Conservation (phyloP, 768 basidiomycete species). For the Nidularia sp. region DNA sequence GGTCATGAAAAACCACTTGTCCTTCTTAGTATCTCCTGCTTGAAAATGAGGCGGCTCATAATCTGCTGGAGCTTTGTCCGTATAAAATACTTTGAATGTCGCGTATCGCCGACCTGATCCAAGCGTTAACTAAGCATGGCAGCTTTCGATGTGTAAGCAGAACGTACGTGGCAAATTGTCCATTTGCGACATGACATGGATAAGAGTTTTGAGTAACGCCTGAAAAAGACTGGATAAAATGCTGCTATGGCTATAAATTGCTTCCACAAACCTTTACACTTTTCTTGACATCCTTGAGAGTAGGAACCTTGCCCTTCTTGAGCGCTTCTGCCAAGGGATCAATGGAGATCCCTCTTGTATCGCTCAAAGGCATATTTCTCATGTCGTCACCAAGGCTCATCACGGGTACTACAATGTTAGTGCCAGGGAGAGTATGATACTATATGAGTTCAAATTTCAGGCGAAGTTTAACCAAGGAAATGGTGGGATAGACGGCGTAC, state of each 20-base stretch:
- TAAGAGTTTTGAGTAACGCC: slow-evolving; percentile 73
- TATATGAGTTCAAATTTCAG: slow-evolving; percentile 16
- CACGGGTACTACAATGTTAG: slow-evolving; percentile 55
- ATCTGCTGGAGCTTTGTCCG: slow-evolving; percentile 70
- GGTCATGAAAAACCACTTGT: slow-evolving; percentile 81
- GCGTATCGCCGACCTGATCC: slow-evolving; percentile 70
- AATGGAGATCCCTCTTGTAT: slow-evolving; percentile 10
- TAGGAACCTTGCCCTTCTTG: slow-evolving; percentile 59
- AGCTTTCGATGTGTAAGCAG: neutral
- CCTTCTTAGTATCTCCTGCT: slow-evolving; percentile 64
- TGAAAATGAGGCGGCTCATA: slow-evolving; percentile 85
- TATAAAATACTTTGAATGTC: slow-evolving; percentile 87
- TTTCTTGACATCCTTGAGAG: slow-evolving; percentile 76
- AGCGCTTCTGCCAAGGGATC: slow-evolving; percentile 64
- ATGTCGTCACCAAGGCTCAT: slow-evolving; percentile 68
- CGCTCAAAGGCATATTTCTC: slow-evolving; percentile 41
- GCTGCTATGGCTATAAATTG: neutral
- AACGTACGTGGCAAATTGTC: slow-evolving; percentile 70
- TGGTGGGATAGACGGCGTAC: slow-evolving; percentile 25
- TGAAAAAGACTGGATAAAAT: slow-evolving; percentile 20
- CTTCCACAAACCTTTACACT: slow-evolving; percentile 62
- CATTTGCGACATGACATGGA: slow-evolving; percentile 78
- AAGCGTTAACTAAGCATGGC: neutral
- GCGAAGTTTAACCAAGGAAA: neutral
- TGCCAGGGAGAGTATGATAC: slow-evolving; percentile 70